Evolutionary conservation across 768 basidiomycete species (phyloP), one percentile per base, ranked within the genome.

Genomic region (Pleurotus cornucopiae): DNA sequence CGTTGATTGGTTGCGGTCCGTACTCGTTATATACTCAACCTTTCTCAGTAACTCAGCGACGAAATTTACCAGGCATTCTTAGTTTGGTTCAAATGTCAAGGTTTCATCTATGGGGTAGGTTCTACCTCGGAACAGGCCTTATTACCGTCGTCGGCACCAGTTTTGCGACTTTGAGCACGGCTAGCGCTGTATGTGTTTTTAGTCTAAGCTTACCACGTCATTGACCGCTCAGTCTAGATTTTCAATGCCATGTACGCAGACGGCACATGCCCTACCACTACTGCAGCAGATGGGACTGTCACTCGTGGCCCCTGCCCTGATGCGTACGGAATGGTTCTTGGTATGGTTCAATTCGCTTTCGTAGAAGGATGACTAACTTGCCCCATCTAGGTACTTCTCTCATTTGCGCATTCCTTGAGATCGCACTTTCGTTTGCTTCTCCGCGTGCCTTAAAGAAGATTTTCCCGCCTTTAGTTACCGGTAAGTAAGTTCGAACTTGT

Each of bases 391-490:
- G 89, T 9, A 90, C 91, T 0, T 85, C 87, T 0, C 72, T 91
- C 18, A 79, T 91, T 58, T 91, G 89, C 62, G 82, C 87, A 1
- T 84, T 93, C 71, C 78, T 91, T 43, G 88, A 92, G 68, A 91
- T 93, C n/a, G 76, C 77, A 58, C 70, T 93, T 64, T 84, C 88
- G 0, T 91, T 93, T 67, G 75, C 88, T n/a, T 83, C 88, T 0
- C 76, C 84, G 1, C 78, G 80, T 12, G 72, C 76, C 2, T 71
- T 90, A 20, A 80, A 85, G 64, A 75, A 80, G 16, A 73, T 89
- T 55, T 92, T 94, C 66, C 91, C 91, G 1, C 91, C 91, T 0
- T 75, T 91, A 58, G 86, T 94, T 4, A 93, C 91, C 0, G 85
- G 85, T 79, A 47, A 46, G 68, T 58, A 51, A 48, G 30, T 48